Conservation (phyloP, 208 protist species). For the Entamoeba nuttalli region DNA sequence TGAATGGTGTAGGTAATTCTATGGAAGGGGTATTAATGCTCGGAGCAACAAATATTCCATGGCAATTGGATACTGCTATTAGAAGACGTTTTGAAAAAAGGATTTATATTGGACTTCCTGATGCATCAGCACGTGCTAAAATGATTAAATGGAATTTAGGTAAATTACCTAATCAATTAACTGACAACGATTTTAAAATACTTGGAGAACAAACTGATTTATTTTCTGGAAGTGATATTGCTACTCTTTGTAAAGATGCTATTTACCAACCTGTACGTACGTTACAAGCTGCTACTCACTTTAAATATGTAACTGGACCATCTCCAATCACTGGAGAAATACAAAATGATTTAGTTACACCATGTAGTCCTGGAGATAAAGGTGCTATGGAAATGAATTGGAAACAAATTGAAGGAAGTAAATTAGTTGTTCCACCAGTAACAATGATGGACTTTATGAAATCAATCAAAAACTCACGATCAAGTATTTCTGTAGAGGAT, state of each 20-base stretch:
- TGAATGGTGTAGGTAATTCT: conserved; percentile 50
- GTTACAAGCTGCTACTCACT: conserved; percentile 36
- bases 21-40: conserved; percentile 46
- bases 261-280: conserved; percentile 37
- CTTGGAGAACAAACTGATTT: conserved; percentile 44
- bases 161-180: conserved; percentile 63
- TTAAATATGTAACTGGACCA: conserved; percentile 6
- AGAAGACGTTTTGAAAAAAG: conserved; percentile 54
- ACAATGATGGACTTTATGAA: conserved; percentile 68
- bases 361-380: conserved; percentile 13
- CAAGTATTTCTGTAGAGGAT: conserved; percentile 64
- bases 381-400: conserved; percentile 20
- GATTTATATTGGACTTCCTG: conserved; percentile 69
- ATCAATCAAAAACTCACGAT: conserved; percentile 56
- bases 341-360: not conserved
- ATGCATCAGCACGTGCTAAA: conserved; percentile 33
- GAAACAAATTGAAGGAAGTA: conserved; percentile 15
- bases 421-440: conserved; percentile 49
- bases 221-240: conserved; percentile 25
- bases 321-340: not conserved
- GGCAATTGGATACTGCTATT: conserved; percentile 61
- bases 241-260: conserved; percentile 29
- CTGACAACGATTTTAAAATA: conserved; percentile 59
- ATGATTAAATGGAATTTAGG: conserved; percentile 85
- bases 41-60: conserved; percentile 64